Evolutionary conservation across 2,329 filamentous ascomycete species (phyloP), one percentile per base, ranked within the genome.

Genomic region (Cucurbitaria berberidis): DNA sequence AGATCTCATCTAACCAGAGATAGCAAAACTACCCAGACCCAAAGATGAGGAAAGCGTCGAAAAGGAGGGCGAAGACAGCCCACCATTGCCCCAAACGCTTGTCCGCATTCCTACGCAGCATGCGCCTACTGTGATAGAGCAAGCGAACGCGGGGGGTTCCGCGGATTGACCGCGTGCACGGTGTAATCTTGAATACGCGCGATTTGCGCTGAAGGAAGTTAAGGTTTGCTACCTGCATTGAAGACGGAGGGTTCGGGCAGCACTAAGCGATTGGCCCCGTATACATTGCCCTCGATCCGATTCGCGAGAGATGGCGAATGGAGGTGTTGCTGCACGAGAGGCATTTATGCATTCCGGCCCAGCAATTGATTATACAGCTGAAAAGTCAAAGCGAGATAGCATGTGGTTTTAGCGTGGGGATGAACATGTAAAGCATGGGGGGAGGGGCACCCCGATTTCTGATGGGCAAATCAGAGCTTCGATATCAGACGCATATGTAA

Each of bases 21-120:
- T 36, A 92, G 89, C 84, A 51, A 90, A 90, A 80, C 80, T 93
- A 22, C 84, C 89, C 15, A 86, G 83, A 63, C 83, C 86, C 2
- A 81, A 82, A 58, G 74, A 76, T 63, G 67, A 77, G 39, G 75
- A 78, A 45, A 75, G 79, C 38, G 67, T 74, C 2, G 74, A 79
- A 30, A 59, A 74, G 77, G 59, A 68, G 46, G 27, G 57, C 22
- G 74, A 80, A 45, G 63, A 77, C 48, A 74, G 76, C 27, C 74
- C 81, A n/a, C 77, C 84, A 35, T 79, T 95, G 35, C 91, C 91
- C 1, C 89, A 93, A 70, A 93, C 90, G 16, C 81, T 96, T 15
- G 91, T 96, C 30, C 86, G 91, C 59, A 93, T 95, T 62, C 91
- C 91, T 1, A 92, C 90, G 15, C 89, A 93, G 62, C 89, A 93